Evolutionary conservation across 1,284 basidiomycete genomes (phyloP), one percentile per base, ranked within the genome.

Genomic region (Apiotrichum laibachii): DNA sequence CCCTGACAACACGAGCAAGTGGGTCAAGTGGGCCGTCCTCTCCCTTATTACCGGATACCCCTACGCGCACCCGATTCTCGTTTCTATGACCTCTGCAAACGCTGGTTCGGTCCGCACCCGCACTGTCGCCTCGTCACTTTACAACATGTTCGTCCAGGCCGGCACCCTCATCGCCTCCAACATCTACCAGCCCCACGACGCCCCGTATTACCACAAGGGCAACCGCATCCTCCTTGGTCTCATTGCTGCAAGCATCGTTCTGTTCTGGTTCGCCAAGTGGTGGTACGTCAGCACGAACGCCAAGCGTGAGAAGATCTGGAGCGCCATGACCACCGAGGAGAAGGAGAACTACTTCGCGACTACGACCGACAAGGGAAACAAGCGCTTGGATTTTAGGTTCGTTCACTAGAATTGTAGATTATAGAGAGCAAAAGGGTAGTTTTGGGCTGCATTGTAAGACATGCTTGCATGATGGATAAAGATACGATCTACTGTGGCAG

Each of bases 141-240:
- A 75, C 65, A 75, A 75, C 66, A 72, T 72, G 68, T 56, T 61
- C 18, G 71, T 72, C 12, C 72, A 74, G 56, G 63, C 64, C 15
- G 60, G 60, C 10, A 65, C 67, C 5, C 60, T 74, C n/a, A 57
- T 72, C n/a, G 67, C 66, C 12, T 63, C 65, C 33, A 74, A 74
- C 58, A 57, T 74, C 22, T 74, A 74, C 55, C 69, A 71, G 50
- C 55, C 67, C 6, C 49, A 35, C 53, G 68, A 70, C 49, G 49
- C 56, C 5, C 71, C 68, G 0, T 63, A 67, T 53, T 73, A 73
- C 53, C 67, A 66, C 57, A 67, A 68, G 53, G 73, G 67, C 26
- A 74, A 72, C 61, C 56, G 50, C 18, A 62, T 66, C 21, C 61
- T 75, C 19, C 51, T 71, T 34, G 67, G 64, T n/a, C 53, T 75